These are phyloP conservation scores for Agapanthus africanus DNA, from an alignment of 106 monocot genomes.

Conservation along the genomic window DNA sequence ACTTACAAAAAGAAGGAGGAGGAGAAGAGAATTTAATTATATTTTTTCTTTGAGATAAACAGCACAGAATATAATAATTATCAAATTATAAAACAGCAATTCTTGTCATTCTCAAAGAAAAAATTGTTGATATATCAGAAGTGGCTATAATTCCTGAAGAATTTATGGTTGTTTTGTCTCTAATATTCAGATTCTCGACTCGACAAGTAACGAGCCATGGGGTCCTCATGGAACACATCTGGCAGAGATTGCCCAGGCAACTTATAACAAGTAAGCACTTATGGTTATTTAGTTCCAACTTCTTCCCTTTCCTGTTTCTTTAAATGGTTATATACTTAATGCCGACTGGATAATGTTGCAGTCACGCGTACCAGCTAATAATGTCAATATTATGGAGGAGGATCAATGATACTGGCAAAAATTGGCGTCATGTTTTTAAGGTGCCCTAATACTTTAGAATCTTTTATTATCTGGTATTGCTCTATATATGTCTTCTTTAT, in stretches of 20 bases:
- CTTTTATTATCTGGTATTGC: neutral
- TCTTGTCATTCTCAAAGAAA: no score
- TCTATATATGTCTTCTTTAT: neutral
- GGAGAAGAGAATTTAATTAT: no score
- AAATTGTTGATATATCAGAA: neutral
- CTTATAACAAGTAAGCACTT: conserved; percentile 67
- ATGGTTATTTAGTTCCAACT: neutral
- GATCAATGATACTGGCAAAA: conserved; percentile 89
- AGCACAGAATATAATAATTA: no score
- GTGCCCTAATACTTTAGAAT: conserved; percentile 21
- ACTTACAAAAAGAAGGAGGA: no score
- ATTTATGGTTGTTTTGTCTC: neutral
- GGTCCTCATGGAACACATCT: conserved; percentile 85
- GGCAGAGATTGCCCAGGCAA: conserved; percentile 79
- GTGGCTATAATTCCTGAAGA: neutral
- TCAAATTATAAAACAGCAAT: no score
- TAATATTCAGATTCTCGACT: conserved; percentile 72
- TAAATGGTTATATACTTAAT: neutral
- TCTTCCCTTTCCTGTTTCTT: neutral
- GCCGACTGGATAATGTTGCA: conserved; percentile 25
- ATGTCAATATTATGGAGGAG: conserved; percentile 90
- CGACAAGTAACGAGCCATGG: conserved; percentile 96
- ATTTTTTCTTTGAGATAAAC: no score
- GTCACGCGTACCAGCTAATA: conserved; percentile 74
- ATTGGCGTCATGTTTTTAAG: conserved; percentile 98